A percentile compares a stretch with the other conserved stretches of the same genome.
These are phyloP conservation scores for Crucihimalaya himalaica DNA, from an alignment of 345 rosid genomes.

Conservation along the genomic window DNA sequence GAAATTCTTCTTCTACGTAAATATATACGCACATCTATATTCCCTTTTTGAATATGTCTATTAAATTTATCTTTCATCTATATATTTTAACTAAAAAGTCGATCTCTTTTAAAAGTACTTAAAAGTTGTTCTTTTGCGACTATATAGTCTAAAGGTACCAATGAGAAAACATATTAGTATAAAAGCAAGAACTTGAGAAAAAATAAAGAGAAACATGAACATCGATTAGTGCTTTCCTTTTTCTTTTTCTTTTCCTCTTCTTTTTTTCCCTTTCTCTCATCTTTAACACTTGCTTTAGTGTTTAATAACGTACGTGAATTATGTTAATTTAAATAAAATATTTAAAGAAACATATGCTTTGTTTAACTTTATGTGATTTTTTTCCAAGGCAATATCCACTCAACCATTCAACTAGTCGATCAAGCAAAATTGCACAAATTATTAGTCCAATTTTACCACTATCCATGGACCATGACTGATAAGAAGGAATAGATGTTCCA, in stretches of 20 bases:
- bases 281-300: constrained; percentile 36
- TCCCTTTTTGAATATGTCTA: constrained; percentile 10
- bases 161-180: constrained; percentile 26
- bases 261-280: constrained; percentile 22
- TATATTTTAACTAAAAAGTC: constrained; percentile 26
- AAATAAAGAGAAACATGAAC: constrained; percentile 31
- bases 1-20: constrained; percentile 4
- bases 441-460: not conserved
- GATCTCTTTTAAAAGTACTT: constrained; percentile 38
- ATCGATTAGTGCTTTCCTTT: constrained; percentile 40
- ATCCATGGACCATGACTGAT: constrained; percentile 3
- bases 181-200: constrained; percentile 37
- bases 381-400: constrained; percentile 26
- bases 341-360: constrained; percentile 14
- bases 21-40: constrained; percentile 27
- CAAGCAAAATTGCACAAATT: not conserved
- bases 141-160: constrained; percentile 32
- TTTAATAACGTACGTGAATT: constrained; percentile 30
- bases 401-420: constrained; percentile 1
- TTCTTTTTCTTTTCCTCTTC: constrained; percentile 24
- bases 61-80: not conserved
- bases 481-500: constrained; percentile 8
- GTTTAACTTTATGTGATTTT: constrained; percentile 3
- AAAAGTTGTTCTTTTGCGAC: constrained; percentile 39
- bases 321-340: constrained; percentile 10